Base-by-base conservation (phyloP, 495 filamentous ascomycete genomes). In the Penicillium tannophilum region DNA sequence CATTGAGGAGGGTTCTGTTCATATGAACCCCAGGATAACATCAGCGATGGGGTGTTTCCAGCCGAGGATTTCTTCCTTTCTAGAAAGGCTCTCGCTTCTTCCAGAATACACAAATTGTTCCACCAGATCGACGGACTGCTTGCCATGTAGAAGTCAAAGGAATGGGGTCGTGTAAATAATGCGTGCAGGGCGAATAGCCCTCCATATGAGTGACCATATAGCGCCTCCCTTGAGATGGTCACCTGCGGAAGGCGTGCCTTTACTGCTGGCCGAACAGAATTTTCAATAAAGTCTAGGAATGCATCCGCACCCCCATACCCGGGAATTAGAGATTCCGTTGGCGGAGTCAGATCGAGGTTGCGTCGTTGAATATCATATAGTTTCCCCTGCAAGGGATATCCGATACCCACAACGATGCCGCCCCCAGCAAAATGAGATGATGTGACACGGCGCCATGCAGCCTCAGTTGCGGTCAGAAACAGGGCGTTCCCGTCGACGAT, bases 1-100 rank as follows among this genome's bases (percentile, higher is more conserved):
- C 65, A 63, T 30, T 54, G 62, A 44, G 76, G 58, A 63, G 84
- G 63, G 56, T 76, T 43, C 65, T 85, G 58, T 79, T 84, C 64
- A 8, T 60, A 46, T 3, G 58, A 54, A 3, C 68, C 68, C 42
- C 59, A 51, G 24, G 53, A 66, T 4, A 66, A 43, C 48, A 64
- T 54, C 31, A 71, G 36, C 3, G 65, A 53, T 3, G 65, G 68
- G 1, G 30, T 23, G 19, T 54, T 52, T 26, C 48, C 46, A 1
- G 20, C 46, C 11, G n/a, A 4, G 2, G 8, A 6, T 1, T 35
- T 12, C 48, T 42, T 8, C 56, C 58, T 20, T 47, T 45, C 19
- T 66, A 17, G 43, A 67, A 67, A 11, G 10, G 11, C 41, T 58
- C 62, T 12, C 3, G 63, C 61, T 31, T 64, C 57, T 6, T 59